Evolutionary conservation across 2,329 filamentous ascomycete genomes (phyloP), one percentile per base, ranked within the genome.

Genomic region (Clarireedia paspali): DNA sequence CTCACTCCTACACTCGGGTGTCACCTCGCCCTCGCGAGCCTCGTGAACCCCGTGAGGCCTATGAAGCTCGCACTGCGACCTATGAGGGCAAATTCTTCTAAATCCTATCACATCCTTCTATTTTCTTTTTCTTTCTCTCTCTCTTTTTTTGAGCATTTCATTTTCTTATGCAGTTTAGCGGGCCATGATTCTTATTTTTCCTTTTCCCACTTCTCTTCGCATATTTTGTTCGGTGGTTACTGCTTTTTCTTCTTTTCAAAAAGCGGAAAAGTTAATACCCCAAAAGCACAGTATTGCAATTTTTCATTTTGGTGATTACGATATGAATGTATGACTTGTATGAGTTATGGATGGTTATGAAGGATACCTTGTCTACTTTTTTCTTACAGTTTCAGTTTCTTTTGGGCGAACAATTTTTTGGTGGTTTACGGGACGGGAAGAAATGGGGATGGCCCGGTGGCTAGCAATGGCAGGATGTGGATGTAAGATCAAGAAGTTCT

Each of bases 271-370:
- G 57, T 60, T 56, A 60, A 62, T 65, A 63, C 61, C 61, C 60
- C 60, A 62, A 61, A 62, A 60, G 61, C 60, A 61, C 62, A 53
- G 38, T 57, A 53, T 60, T 55, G 53, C 59, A 57, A 54, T 40
- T 15, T 55, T 56, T 42, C 38, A 44, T 50, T 40, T 34, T 47
- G 53, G 49, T 34, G 53, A 45, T 40, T 24, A 23, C 36, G 42
- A 60, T 64, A 64, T 57, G 62, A 66, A 54, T 65, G 60, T 66
- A 67, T 60, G 64, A 63, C 59, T 63, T 65, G 61, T 66, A 67
- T 62, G 64, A 62, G 61, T 63, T 64, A 42, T 42, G 39, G n/a
- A 55, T 55, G 51, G 24, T 54, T 49, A 67, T 62, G 65, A 65
- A 47, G 60, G 60, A 66, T 66, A 64, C 61, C 62, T 61, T 53